phyloP scores from a whole-genome alignment of 2,329 filamentous ascomycete genomes.

The Atkinsonella texensis region DNA sequence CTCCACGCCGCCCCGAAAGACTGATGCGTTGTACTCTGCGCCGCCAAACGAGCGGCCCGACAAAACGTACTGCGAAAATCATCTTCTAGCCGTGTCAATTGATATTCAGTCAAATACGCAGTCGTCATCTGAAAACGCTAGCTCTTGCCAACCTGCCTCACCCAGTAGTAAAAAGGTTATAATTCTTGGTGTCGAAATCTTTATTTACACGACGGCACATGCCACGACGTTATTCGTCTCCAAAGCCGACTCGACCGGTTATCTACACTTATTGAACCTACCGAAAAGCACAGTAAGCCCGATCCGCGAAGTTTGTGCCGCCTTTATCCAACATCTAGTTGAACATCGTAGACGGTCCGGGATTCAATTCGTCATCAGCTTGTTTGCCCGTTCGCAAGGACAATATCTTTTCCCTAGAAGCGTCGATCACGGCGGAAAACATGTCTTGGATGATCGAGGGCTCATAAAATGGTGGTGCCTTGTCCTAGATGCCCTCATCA shows the following conservation, averaged over 20 bases:
- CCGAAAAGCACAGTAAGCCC: slow-evolving; percentile 57
- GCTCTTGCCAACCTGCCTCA: not conserved
- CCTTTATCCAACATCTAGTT: slow-evolving; percentile 67
- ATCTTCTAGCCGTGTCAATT: slow-evolving; percentile 52
- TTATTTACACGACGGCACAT: slow-evolving; percentile 71
- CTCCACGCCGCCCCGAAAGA: slow-evolving; percentile 68
- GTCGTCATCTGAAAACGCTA: slow-evolving; percentile 2
- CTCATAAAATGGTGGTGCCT: slow-evolving; percentile 95
- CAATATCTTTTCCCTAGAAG: slow-evolving; percentile 95
- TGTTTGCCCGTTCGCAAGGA: slow-evolving; percentile 84
- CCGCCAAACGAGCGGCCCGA: slow-evolving; percentile 61
- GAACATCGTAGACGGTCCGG: slow-evolving; percentile 50
- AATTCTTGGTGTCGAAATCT: slow-evolving; percentile 73
- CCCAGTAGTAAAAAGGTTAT: slow-evolving; percentile 40
- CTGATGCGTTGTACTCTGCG: slow-evolving; percentile 66
- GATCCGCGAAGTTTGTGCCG: slow-evolving; percentile 58
- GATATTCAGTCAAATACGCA: slow-evolving; percentile 12
- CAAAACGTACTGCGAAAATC: slow-evolving; percentile 74
- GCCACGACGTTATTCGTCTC: slow-evolving; percentile 87
- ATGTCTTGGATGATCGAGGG: slow-evolving; percentile 81
- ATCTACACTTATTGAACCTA: slow-evolving; percentile 54
- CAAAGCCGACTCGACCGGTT: slow-evolving; percentile 94
- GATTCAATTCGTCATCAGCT: slow-evolving; percentile 64
- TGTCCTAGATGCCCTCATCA: slow-evolving; percentile 66
- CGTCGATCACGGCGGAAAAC: slow-evolving; percentile 71